phyloP scores from a whole-genome alignment of 257 asterid species.

The Nicotiana tomentosiformis region DNA sequence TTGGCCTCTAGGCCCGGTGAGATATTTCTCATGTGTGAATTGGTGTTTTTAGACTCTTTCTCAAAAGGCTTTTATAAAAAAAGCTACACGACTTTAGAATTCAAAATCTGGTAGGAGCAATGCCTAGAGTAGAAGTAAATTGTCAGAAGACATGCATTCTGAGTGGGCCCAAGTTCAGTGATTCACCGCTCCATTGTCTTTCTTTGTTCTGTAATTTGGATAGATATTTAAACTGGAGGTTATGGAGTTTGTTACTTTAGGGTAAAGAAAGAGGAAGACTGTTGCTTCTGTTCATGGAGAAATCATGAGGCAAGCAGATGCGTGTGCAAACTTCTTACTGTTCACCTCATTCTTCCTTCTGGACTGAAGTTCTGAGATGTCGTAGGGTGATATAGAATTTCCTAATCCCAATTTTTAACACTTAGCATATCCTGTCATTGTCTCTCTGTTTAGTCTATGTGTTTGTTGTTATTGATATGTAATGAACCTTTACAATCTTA shows the following conservation, averaged over 20 bases:
- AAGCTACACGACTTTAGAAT: background rate
- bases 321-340: background rate
- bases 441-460: background rate
- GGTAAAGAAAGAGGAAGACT: background rate
- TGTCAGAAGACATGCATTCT: background rate
- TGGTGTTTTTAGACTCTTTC: background rate
- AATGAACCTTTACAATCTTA: background rate
- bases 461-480: background rate
- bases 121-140: background rate
- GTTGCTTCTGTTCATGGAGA: slow-evolving; percentile 1
- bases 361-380: background rate
- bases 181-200: background rate
- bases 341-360: background rate
- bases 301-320: background rate
- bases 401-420: background rate
- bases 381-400: background rate
- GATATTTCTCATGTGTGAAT: background rate
- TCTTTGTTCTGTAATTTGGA: background rate
- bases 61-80: background rate
- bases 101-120: background rate
- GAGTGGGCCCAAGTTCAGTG: background rate
- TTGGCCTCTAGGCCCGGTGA: background rate
- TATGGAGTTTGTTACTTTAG: background rate
- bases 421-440: background rate
- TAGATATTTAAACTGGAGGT: background rate